Base-by-base conservation (phyloP, 208 protist genomes). In the Jaenimonas drosophilae region DNA sequence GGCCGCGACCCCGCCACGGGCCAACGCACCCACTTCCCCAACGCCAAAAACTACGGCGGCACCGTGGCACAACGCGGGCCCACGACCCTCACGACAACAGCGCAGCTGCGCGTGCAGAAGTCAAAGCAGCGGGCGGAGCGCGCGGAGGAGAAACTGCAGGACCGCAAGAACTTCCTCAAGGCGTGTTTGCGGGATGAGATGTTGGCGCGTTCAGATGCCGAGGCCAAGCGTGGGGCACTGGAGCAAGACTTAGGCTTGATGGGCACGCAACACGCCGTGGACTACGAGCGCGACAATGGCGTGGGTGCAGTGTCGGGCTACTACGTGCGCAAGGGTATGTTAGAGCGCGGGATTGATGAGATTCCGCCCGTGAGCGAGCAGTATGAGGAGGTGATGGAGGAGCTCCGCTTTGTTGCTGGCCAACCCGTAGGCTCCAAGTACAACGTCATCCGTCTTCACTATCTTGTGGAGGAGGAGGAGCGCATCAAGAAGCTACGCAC, bases 361-460 rank as follows among this genome's bases (percentile, higher is more conserved):
- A 44, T 59, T 17, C 74, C 64, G n/a, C 74, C 68, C 7, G 53
- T 76, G 6, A 49, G 39, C 16, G 71, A 88, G 33, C 71, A 81
- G 56, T 82, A 88, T 57, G 52, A 49, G 3, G 69, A 76, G 30
- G 57, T 88, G 14, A 75, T 88, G 74, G 72, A 81, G 12, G 79
- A 88, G 48, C 54, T 88, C 26, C 55, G 59, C 44, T 84, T 73
- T 40, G 74, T 83, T 30, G 51, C 68, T 12, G 46, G 36, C 7
- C 75, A 81, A 51, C 79, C 79, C 21, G 71, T 88, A 23, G 75
- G 75, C 47, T 88, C 75, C 39, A 88, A 88, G 64, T 38, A 64
- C 41, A 88, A 84, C 59, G 78, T 88, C 47, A 82, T 80, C 23
- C 70, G 69, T 9, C 54, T 88, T 17, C 60, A 88, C 58, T 88